Evolutionary conservation across 768 basidiomycete species (phyloP).

Genomic region (Mycena kentingensis): DNA sequence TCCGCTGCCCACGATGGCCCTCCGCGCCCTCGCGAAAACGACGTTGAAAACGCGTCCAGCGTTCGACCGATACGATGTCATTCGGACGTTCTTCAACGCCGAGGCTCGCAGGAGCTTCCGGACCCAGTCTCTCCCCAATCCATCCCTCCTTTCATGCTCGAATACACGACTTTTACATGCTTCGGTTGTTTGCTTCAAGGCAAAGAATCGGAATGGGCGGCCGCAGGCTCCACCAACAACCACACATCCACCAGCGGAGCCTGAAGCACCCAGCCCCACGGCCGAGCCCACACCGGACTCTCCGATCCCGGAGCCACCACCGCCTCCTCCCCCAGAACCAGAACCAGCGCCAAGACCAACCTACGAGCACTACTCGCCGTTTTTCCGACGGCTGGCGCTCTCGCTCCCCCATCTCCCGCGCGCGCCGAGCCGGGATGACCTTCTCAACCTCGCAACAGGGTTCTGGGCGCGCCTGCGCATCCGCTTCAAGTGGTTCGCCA

Average conservation of each 20-base stretch:
- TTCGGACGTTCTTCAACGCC: slow-evolving; percentile 58
- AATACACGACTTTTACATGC: slow-evolving; percentile 15
- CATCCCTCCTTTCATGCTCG: not conserved
- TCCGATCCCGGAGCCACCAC: not conserved
- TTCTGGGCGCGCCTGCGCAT: slow-evolving; percentile 89
- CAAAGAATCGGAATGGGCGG: not conserved
- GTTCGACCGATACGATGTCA: slow-evolving; percentile 59
- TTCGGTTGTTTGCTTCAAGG: too few relatives aligned
- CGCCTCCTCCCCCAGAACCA: slow-evolving; percentile 3
- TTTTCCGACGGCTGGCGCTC: slow-evolving; percentile 76
- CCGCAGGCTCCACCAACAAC: not conserved
- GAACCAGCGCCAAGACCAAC: slow-evolving; percentile 33
- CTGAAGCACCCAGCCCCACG: slow-evolving; percentile 7
- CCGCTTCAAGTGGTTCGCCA: slow-evolving; percentile 97
- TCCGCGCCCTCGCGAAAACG: slow-evolving; percentile 14
- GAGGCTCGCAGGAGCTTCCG: slow-evolving; percentile 25
- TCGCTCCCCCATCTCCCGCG: slow-evolving; percentile 76
- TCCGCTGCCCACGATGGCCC: not conserved
- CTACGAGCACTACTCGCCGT: slow-evolving; percentile 74
- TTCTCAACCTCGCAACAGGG: slow-evolving; percentile 81
- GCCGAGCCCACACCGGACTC: slow-evolving; percentile 8
- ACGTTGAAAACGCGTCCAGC: slow-evolving; percentile 29
- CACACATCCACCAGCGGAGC: slow-evolving; percentile 3
- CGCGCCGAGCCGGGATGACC: slow-evolving; percentile 81
- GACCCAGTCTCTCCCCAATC: not conserved